A percentile compares a stretch with the other conserved stretches of the same genome.
phyloP scores from a whole-genome alignment of 164 flowering plant species.

The Dillenia suffruticosa region DNA sequence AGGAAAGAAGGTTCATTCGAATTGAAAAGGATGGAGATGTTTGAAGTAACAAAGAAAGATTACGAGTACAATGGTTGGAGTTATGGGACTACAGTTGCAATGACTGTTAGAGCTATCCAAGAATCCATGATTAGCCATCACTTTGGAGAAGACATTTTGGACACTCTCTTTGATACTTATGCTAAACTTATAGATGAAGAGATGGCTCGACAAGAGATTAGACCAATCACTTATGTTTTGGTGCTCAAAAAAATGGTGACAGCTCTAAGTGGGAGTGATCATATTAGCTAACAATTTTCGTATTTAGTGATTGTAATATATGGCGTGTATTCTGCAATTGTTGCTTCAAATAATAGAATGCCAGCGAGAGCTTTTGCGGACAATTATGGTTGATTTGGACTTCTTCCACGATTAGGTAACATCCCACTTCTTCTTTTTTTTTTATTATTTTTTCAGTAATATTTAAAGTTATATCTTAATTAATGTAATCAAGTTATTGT shows the following conservation, averaged over 20 bases:
- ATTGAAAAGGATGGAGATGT: slow-evolving; percentile 46
- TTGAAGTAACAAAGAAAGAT: slow-evolving; percentile 35
- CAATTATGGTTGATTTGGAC: no score
- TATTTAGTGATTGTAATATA: no score
- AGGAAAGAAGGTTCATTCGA: slow-evolving; percentile 55
- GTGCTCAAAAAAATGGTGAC: slow-evolving; percentile 21
- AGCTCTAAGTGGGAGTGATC: no score
- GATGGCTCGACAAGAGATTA: slow-evolving; percentile 48
- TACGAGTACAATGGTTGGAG: slow-evolving; percentile 8
- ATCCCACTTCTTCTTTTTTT: no score
- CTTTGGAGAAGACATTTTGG: slow-evolving; percentile 61
- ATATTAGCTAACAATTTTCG: no score
- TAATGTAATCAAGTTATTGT: no score
- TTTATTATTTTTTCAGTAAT: no score
- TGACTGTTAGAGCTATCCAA: slow-evolving; percentile 72
- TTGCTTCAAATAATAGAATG: no score
- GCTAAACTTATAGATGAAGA: slow-evolving; percentile 60
- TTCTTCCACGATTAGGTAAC: no score
- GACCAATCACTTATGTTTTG: slow-evolving; percentile 37
- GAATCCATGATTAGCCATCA: slow-evolving; percentile 65
- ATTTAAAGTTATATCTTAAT: no score
- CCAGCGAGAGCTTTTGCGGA: no score
- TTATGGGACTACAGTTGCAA: slow-evolving; percentile 56
- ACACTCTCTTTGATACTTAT: slow-evolving; percentile 54
- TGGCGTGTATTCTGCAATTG: no score